phyloP scores from a whole-genome alignment of 73 alveolate species.

The Paramecium pentaurelia region DNA sequence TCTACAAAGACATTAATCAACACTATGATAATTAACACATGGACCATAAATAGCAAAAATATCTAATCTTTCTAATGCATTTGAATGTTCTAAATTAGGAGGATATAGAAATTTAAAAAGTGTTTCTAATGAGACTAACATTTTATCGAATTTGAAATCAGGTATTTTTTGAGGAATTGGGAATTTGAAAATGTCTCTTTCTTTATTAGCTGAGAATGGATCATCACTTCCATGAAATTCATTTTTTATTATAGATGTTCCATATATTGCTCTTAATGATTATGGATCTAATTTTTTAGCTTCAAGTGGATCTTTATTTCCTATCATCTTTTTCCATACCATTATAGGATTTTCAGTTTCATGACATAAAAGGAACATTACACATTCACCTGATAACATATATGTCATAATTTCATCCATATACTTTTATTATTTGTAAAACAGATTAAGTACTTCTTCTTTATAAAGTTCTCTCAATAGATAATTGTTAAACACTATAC shows the following conservation, averaged over 20 bases:
- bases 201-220: constrained; percentile 90
- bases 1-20: constrained; percentile 83
- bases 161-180: constrained; percentile 95
- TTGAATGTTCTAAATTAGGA: constrained; percentile 93
- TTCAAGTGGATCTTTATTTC: constrained; percentile 87
- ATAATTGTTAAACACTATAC: neutral
- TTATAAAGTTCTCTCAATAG: constrained; percentile 73
- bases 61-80: constrained; percentile 93
- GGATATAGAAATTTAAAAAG: constrained; percentile 90
- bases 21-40: constrained; percentile 83
- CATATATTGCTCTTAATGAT: constrained; percentile 85
- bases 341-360: constrained; percentile 85
- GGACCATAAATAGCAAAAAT: constrained; percentile 95
- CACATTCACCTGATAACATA: constrained; percentile 85
- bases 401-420: constrained; percentile 83
- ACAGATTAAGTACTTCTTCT: constrained; percentile 85
- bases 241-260: constrained; percentile 80
- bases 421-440: constrained; percentile 74
- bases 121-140: constrained; percentile 80
- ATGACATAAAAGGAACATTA: constrained; percentile 76
- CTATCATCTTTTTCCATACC: constrained; percentile 91
- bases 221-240: constrained; percentile 92
- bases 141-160: constrained; percentile 82
- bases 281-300: constrained; percentile 77
- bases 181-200: constrained; percentile 89